Evolutionary conservation across 164 flowering plant genomes (phyloP).

Genomic region (Platanus orientalis): DNA sequence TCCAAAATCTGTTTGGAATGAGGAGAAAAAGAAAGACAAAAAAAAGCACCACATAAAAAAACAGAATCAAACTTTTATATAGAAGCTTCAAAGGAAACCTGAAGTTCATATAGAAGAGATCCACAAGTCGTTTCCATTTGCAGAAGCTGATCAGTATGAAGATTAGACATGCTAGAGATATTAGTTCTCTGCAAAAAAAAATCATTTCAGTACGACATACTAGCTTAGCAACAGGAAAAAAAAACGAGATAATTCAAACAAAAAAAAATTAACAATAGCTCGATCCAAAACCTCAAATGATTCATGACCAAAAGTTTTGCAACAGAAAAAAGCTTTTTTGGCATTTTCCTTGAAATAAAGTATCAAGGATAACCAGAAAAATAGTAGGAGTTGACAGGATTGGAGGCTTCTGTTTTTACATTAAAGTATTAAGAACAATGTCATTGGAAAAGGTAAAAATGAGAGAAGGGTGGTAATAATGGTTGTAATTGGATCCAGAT

Average conservation of each 20-base stretch:
- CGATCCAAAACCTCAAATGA: background rate
- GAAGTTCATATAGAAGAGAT: slow-evolving; percentile 52
- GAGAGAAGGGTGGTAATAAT: background rate
- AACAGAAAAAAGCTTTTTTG: background rate
- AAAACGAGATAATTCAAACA: background rate
- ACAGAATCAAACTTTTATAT: background rate
- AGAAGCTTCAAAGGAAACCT: slow-evolving; percentile 33
- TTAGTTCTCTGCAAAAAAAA: slow-evolving; percentile 11
- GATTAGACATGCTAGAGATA: slow-evolving; percentile 24
- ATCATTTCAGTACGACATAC: background rate
- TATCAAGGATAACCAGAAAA: background rate
- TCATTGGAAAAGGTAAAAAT: background rate
- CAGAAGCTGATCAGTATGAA: slow-evolving; percentile 22
- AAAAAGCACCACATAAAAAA: background rate
- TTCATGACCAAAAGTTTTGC: no score
- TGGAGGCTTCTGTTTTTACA: no score
- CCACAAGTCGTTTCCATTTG: slow-evolving; percentile 57
- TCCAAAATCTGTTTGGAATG: background rate
- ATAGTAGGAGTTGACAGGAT: background rate
- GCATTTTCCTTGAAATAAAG: no score
- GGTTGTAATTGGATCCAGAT: background rate
- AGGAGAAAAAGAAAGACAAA: background rate
- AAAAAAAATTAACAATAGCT: background rate
- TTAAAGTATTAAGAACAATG: no score
- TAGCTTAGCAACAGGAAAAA: no score